phyloP scores from a whole-genome alignment of 768 basidiomycete species.

The Suillus paluster region DNA sequence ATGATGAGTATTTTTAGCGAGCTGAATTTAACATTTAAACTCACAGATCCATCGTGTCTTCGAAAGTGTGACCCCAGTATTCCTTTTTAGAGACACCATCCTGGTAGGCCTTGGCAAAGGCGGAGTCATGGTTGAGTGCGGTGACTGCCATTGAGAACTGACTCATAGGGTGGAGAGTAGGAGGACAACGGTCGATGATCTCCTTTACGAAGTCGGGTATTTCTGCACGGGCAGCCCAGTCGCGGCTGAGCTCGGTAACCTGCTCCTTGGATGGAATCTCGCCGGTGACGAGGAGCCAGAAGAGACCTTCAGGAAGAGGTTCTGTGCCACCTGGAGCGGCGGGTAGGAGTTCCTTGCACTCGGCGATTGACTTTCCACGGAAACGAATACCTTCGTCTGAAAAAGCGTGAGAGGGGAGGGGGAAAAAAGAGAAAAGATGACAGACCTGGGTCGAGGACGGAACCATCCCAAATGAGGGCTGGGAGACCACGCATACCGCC shows the following conservation, averaged over 20 bases:
- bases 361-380: constrained; percentile 94
- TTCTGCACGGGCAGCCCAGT: constrained; percentile 93
- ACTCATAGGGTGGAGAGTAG: constrained; percentile 97
- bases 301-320: constrained; percentile 91
- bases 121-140: constrained; percentile 93
- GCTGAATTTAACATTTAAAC: constrained; percentile 8
- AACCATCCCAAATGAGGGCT: constrained; percentile 98
- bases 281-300: constrained; percentile 95
- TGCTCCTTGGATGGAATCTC: constrained; percentile 93
- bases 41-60: constrained; percentile 88
- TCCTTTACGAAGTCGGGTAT: constrained; percentile 97
- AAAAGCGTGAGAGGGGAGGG: constrained; percentile 3
- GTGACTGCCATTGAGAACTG: constrained; percentile 97
- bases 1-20: constrained; percentile 5
- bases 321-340: constrained; percentile 88
- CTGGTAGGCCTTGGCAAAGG: constrained; percentile 94
- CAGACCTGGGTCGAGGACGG: constrained; percentile 91
- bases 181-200: constrained; percentile 89
- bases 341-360: constrained; percentile 84
- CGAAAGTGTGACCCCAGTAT: constrained; percentile 95
- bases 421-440: constrained; percentile 7
- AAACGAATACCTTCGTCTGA: constrained; percentile 97
- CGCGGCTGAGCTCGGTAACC: constrained; percentile 81
- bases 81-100: constrained; percentile 93
- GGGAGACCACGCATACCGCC: constrained; percentile 91